Evolutionary conservation across 1,284 basidiomycete genomes (phyloP), one percentile per base, ranked within the genome.

Genomic region (Irpex rosettiformis): DNA sequence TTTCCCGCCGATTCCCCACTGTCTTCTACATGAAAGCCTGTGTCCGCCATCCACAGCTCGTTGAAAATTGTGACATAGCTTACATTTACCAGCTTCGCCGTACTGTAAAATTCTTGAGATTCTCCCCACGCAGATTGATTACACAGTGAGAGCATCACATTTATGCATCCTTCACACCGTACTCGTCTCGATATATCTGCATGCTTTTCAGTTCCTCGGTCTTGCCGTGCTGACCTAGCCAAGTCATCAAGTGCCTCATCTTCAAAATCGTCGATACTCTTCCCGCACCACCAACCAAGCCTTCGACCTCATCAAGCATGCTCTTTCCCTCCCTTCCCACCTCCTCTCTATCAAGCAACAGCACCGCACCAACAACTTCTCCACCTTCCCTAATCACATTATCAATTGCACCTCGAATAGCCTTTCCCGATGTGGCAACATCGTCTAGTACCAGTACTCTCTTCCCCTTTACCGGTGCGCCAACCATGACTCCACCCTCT

Each of bases 351-450:
- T 99, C 94, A 8, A 99, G 79, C 54, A 91, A 84, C 70, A 96
- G 88, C 13, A 97, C 83, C n/a, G 98, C 92, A 4, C 96, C 96
- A 0, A 94, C 91, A 18, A 98, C 86, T 59, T 89, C 77, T 0
- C 93, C 90, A 16, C 87, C 93, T 55, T 85, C 79, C 37, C 75
- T 71, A 52, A 73, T 72, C 40, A 97, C 87, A 18, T 86, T 84
- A 51, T 86, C 83, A 58, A 96, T 89, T 1, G 93, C 89, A 55
- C 85, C 82, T 18, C 94, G 84, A 42, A 96, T 88, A 0, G 94
- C 95, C n/a, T 90, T 96, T 11, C 96, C 96, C 10, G 93, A 88
- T 0, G 97, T 98, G 78, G 98, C 95, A 53, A 99, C 97, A 66
- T 99, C 96, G 79, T 99, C 96, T 42, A 98, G 79, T 56, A 98